Evolutionary conservation across 345 rosid genomes (phyloP).

Genomic region (Salix suchowensis): DNA sequence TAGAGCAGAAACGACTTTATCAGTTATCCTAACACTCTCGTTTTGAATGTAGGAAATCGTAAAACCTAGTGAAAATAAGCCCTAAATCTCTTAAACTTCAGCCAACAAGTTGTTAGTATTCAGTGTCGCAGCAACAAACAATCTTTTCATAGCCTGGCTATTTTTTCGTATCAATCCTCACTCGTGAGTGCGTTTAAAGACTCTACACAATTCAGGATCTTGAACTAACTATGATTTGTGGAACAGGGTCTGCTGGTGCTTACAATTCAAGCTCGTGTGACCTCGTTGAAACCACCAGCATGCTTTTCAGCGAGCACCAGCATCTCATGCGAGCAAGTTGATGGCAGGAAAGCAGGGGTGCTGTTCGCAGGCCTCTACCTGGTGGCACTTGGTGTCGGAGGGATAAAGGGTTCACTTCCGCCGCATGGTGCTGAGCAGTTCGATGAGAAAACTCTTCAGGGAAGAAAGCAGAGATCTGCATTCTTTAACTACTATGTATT

Average conservation of each 20-base stretch:
- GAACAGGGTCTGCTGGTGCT: constrained; percentile 53
- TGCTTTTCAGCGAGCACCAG: constrained; percentile 23
- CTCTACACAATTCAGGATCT: background rate
- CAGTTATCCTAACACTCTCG: too few relatives aligned
- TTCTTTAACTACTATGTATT: constrained; percentile 87
- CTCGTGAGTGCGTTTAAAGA: too few relatives aligned
- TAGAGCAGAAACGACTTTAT: too few relatives aligned
- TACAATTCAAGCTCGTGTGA: constrained; percentile 50
- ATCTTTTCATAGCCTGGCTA: too few relatives aligned
- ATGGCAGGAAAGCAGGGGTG: constrained; percentile 38
- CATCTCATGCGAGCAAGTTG: constrained; percentile 32
- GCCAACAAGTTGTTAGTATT: too few relatives aligned
- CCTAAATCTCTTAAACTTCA: too few relatives aligned
- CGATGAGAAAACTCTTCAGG: constrained; percentile 59
- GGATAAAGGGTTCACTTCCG: constrained; percentile 88
- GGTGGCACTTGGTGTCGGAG: constrained; percentile 89
- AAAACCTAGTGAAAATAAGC: background rate
- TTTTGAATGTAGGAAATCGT: too few relatives aligned
- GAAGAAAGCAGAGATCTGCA: constrained; percentile 74
- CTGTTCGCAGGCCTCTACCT: constrained; percentile 71
- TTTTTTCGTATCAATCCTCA: too few relatives aligned
- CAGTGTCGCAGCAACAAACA: too few relatives aligned
- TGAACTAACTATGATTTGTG: constrained; percentile 5
- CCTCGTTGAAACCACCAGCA: constrained; percentile 44
- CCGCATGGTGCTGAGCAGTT: constrained; percentile 96